These are phyloP conservation scores for Carex scoparia DNA, from an alignment of 176 grass and related monocot species.

Conservation along the genomic window DNA sequence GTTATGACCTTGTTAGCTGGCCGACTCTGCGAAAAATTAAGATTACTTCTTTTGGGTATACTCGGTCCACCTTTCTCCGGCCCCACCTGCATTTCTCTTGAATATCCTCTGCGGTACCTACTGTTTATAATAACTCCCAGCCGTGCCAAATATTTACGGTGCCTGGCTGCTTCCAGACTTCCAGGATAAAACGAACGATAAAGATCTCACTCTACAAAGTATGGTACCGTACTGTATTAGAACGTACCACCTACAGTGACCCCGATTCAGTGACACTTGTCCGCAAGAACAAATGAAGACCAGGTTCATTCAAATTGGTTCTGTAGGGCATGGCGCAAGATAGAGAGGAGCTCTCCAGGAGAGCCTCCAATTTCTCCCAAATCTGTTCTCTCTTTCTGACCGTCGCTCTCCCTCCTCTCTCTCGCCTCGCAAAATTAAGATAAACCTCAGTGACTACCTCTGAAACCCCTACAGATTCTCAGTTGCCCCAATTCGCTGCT, in stretches of 20 bases:
- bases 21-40: background rate
- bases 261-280: background rate
- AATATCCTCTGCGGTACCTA: too few relatives aligned
- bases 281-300: background rate
- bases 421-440: background rate
- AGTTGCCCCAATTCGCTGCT: background rate
- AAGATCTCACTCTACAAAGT: too few relatives aligned
- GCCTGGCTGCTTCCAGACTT: too few relatives aligned
- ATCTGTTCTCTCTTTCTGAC: slow-evolving; percentile 6
- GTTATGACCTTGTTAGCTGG: slow-evolving; percentile 6
- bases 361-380: slow-evolving; percentile 24
- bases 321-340: slow-evolving; percentile 7
- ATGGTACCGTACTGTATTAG: too few relatives aligned
- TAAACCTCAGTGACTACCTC: slow-evolving; percentile 5
- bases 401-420: background rate
- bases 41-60: background rate
- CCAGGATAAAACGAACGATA: too few relatives aligned
- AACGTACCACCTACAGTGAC: background rate
- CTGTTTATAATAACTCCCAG: too few relatives aligned
- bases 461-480: slow-evolving; percentile 19
- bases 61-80: background rate
- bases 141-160: too few relatives aligned
- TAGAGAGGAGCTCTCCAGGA: background rate
- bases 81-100: too few relatives aligned
- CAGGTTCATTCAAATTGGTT: background rate